Evolutionary conservation across 768 basidiomycete genomes (phyloP), one percentile per base, ranked within the genome.

Genomic region (Trametes sanguinea): DNA sequence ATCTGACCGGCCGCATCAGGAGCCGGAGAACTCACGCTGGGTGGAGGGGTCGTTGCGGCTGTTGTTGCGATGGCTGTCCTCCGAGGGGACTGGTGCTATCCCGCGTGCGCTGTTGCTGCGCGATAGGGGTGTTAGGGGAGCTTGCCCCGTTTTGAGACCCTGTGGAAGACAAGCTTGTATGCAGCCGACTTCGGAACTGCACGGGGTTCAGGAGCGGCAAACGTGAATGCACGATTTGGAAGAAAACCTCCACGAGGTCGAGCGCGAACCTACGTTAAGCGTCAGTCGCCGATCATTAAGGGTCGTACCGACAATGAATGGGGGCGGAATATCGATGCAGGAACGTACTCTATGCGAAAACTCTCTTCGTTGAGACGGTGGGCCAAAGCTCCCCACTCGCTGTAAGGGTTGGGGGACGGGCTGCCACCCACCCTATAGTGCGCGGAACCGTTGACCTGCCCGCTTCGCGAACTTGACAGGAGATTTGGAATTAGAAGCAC

Each of bases 191-290:
- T 60, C 92, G 89, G 74, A 95, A 93, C 67, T 88, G 85, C 29
- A 83, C 77, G 60, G 92, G 92, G 76, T 94, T 91, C 73, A 95
- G 85, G 53, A 95, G 83, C 52, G 95, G 94, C 60, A 92, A 80
- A 57, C 95, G 87, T 29, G 90, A 89, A 74, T 95, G 94, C 43
- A 92, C 90, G 62, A 92, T 91, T 74, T 95, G 92, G 73, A 96
- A 95, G 77, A 89, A 98, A 47, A 95, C 93, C 76, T 97, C 94
- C 70, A 96, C 87, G 55, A 97, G 87, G 76, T 98, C 94, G 54
- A 90, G 85, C 2, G 94, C 90, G 70, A 98, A 92, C 75, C 95
- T 97, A 54, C 67, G 66, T 39, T 62, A 47, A 68, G 48, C 46
- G 65, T 64, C 29, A 57, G 53, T n/a, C 32, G 50, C 54, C 45